A percentile compares a stretch with the other conserved stretches of the same genome.
These are phyloP conservation scores for Ogataea polymorpha DNA, from an alignment of 805 yeast genomes.

Conservation along the genomic window DNA sequence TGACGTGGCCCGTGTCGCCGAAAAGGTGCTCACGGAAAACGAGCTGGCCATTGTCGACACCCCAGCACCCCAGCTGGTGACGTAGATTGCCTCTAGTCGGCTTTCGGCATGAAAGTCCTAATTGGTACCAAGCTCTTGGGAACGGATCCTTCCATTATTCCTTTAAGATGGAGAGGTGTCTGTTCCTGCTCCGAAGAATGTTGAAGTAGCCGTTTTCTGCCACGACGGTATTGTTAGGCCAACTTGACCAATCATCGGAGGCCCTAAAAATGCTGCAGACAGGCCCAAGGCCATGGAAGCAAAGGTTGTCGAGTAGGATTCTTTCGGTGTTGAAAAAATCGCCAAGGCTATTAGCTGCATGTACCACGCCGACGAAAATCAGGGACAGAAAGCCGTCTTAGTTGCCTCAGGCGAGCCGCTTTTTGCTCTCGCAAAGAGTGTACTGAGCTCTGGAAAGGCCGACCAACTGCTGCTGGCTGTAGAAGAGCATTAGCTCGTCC, in stretches of 20 bases:
- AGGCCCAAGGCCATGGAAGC: conserved; percentile 55
- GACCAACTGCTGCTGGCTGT: conserved; percentile 39
- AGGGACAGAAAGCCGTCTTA: conserved; percentile 44
- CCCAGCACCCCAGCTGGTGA: conserved; percentile 32
- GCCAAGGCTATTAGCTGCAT: conserved; percentile 49
- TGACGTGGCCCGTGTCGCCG: conserved; percentile 28
- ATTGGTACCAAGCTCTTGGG: conserved; percentile 55
- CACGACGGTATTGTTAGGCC: conserved; percentile 50
- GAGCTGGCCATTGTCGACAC: conserved; percentile 44
- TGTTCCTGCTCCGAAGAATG: conserved; percentile 31
- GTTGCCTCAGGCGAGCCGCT: conserved; percentile 66
- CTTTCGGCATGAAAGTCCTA: conserved; percentile 41
- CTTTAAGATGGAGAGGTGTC: conserved; percentile 49
- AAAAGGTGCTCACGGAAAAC: conserved; percentile 32
- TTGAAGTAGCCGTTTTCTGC: conserved; percentile 46
- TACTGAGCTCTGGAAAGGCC: conserved; percentile 54
- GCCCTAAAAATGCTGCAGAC: conserved; percentile 45
- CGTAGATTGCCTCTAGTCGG: conserved; percentile 37
- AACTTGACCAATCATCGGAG: conserved; percentile 42
- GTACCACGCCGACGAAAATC: conserved; percentile 64
- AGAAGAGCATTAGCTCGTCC: conserved; percentile 38
- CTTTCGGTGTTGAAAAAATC: conserved; percentile 52
- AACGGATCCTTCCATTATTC: conserved; percentile 44
- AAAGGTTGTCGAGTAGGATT: conserved; percentile 49
- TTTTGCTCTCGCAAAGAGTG: conserved; percentile 50